Conservation (phyloP, 2,329 filamentous ascomycete species). For the Monosporascus ibericus region DNA sequence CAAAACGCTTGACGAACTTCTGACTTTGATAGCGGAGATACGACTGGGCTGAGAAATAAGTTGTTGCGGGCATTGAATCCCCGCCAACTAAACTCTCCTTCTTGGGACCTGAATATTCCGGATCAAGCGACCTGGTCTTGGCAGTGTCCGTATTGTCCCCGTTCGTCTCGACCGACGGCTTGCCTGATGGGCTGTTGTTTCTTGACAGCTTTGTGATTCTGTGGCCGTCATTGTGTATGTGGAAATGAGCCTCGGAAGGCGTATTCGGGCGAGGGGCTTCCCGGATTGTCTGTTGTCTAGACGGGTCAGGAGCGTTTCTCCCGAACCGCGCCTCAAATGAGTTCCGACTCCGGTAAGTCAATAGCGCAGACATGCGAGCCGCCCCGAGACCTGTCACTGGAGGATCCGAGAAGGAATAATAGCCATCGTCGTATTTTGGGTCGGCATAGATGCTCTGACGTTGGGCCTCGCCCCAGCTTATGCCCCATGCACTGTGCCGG, state of each 20-base stretch:
- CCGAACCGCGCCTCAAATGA: conserved; percentile 96
- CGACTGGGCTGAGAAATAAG: conserved; percentile 97
- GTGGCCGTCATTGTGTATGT: conserved; percentile 80
- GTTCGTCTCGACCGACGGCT: conserved; percentile 14
- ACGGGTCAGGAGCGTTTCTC: conserved; percentile 82
- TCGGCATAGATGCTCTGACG: conserved; percentile 94
- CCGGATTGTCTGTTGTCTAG: conserved; percentile 76
- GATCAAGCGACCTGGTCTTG: conserved; percentile 38
- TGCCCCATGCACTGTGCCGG: conserved; percentile 81
- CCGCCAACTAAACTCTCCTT: conserved; percentile 43
- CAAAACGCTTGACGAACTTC: conserved; percentile 96
- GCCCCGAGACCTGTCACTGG: conserved; percentile 83
- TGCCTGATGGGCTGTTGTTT: conserved; percentile 32
- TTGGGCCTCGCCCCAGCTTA: conserved; percentile 86
- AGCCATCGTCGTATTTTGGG: conserved; percentile 96
- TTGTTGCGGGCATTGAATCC: conserved; percentile 53
- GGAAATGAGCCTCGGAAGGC: conserved; percentile 67
- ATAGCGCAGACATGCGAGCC: conserved; percentile 90
- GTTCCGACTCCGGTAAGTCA: conserved; percentile 94
- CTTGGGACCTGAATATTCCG: conserved; percentile 65
- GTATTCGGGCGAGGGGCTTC: conserved; percentile 54
- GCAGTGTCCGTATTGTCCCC: conserved; percentile 14
- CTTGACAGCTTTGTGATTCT: conserved; percentile 53
- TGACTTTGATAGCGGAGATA: conserved; percentile 94
- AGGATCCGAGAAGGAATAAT: conserved; percentile 83